Evolutionary conservation across 176 grass and related monocot species (phyloP), one percentile per base, ranked within the genome.

Genomic region (Paspalum vaginatum): DNA sequence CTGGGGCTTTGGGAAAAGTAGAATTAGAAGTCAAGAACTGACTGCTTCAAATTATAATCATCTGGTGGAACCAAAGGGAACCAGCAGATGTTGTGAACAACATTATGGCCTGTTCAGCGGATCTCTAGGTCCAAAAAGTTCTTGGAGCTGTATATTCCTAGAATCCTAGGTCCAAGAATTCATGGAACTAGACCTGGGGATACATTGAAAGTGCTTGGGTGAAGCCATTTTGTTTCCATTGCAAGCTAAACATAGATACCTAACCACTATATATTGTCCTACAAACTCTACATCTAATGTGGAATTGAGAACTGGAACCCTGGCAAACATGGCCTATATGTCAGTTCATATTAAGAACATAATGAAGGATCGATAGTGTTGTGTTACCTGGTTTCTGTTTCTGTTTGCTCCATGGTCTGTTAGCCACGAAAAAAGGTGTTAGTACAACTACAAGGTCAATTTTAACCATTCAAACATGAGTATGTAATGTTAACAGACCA

Each of bases 381-480:
- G 16, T 76, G 76, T 81, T 65, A 94, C 91, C 91, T 91, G 80
- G 54, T 70, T 70, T 84, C 55, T 84, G 70, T 68, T 80, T 8
- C 22, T 67, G 61, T 61, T 72, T 69, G 87, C 54, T 80, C 70
- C 70, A 57, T 79, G 76, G 57, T 87, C 92, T 94, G 84, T 41
- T 43, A 65, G 70, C 58, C 53, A 89, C 46, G 45, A 56, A 79
- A 75, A 79, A 58, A 80, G 52, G 38, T 11, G 65, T 51, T 38
- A 84, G 68, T 51, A 63, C 48, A 81, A 65, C 81, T 79, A 75
- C 58, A 52, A 80, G 46, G 68, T 44, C 73, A 58, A 84, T 76
- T 49, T 47, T 69, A 48, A 21, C 18, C 38, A 76, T 59, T 58
- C 15, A 51, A 82, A 64, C 27, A 81, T 68, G 67, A 81, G 72